phyloP scores from a whole-genome alignment of 2,329 filamentous ascomycete species.

The Phialocephala sp. region DNA sequence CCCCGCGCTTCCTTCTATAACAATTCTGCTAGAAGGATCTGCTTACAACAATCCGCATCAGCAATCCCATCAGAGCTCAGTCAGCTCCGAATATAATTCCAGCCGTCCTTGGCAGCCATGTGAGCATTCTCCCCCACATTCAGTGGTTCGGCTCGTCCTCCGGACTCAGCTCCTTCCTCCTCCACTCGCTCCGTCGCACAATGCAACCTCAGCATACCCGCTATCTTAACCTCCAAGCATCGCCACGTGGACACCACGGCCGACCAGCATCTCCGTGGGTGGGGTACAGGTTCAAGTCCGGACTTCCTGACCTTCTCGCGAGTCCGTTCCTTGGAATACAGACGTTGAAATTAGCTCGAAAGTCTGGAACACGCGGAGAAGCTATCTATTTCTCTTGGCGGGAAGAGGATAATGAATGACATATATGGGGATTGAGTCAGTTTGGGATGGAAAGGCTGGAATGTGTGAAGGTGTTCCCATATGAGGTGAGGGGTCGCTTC shows the following conservation, averaged over 20 bases:
- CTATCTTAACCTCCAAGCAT: neutral
- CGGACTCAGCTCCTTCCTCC: neutral
- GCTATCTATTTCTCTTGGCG: neutral
- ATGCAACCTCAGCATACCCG: neutral
- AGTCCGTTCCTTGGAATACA: slow-evolving; percentile 1
- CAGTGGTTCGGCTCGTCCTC: neutral
- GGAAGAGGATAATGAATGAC: too few species aligned
- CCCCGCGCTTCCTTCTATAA: neutral
- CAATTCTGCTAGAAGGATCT: neutral
- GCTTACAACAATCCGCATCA: neutral
- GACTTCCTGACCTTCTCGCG: neutral
- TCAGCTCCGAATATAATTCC: neutral
- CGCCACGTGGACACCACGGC: neutral
- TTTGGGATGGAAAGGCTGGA: neutral
- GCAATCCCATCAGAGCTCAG: neutral
- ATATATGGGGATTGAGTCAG: neutral
- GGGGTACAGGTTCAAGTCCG: neutral
- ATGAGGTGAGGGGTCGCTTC: slow-evolving; percentile 10
- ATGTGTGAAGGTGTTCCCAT: neutral
- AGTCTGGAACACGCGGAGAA: slow-evolving; percentile 1
- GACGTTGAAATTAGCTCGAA: neutral
- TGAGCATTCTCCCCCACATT: neutral
- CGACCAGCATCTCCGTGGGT: neutral
- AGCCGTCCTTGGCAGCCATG: neutral
- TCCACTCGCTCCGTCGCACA: neutral